Conservation (phyloP, 768 basidiomycete genomes). For the Podaxis sp. region DNA sequence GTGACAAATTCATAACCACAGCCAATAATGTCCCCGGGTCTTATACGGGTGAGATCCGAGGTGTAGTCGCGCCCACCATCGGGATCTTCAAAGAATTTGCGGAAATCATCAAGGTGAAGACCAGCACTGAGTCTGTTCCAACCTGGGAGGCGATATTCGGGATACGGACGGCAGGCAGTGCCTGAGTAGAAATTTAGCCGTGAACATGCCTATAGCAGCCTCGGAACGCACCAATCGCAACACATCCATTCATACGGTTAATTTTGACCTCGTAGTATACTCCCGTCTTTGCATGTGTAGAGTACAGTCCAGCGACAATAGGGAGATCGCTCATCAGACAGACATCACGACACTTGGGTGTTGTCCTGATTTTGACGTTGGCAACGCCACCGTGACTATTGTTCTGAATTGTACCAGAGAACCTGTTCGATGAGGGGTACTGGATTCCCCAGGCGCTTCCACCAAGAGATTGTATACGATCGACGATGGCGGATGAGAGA, state of each 20-base stretch:
- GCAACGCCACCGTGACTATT: conserved; percentile 33
- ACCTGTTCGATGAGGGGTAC: conserved; percentile 38
- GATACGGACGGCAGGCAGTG: conserved; percentile 65
- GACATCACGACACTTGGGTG: conserved; percentile 41
- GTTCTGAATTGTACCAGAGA: conserved; percentile 42
- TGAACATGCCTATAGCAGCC: background rate
- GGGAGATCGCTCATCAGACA: conserved; percentile 63
- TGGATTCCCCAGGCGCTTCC: conserved; percentile 57
- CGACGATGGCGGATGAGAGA: conserved; percentile 51
- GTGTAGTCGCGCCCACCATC: conserved; percentile 63
- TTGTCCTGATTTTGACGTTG: conserved; percentile 43
- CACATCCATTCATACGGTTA: conserved; percentile 53
- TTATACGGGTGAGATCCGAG: conserved; percentile 29
- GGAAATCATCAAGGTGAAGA: conserved; percentile 68
- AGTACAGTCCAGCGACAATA: conserved; percentile 59
- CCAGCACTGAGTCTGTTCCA: conserved; percentile 70
- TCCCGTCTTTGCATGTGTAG: conserved; percentile 51
- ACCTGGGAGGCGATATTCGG: conserved; percentile 64
- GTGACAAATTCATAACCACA: conserved; percentile 62
- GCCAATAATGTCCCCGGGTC: conserved; percentile 53
- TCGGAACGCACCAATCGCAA: conserved; percentile 53
- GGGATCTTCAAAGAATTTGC: conserved; percentile 72
- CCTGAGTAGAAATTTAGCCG: conserved; percentile 35
- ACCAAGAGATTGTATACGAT: conserved; percentile 47
- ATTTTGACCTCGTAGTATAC: conserved; percentile 68